Evolutionary conservation across 2,329 filamentous ascomycete genomes (phyloP), one percentile per base, ranked within the genome.

Genomic region (Botrytis pseudocinerea): DNA sequence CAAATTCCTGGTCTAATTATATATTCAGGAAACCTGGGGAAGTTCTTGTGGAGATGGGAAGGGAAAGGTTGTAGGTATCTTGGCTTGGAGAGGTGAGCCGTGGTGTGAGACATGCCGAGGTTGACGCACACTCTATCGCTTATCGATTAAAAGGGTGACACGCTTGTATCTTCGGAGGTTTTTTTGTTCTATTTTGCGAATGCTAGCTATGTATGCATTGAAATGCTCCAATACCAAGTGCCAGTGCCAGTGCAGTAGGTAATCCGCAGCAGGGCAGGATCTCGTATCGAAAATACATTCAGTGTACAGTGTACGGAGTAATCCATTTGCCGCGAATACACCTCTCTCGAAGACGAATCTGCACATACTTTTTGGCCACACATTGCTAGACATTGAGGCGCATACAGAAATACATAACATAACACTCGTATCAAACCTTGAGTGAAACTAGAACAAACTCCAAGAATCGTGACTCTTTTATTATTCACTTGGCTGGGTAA

Each of bases 71-170:
- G 1, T 16, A n/a, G 62, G 51, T 42, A n/a, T 65, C 28, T 46
- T 46, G 40, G 42, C 28, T 46, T 46, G 40, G 42, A 44, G n/a
- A 64, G 6, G 25, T 6, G 20, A 65, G 28, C 42, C 42, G 42
- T 48, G 63, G 63, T 48, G 25, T 46, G 28, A 16, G n/a, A 68
- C 2, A 20, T 69, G 18, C 65, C 65, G 65, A 69, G 65, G 63
- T 44, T 38, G 63, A 4, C n/a, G 20, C 16, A 42, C 42, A 20
- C 32, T 44, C 25, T 57, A 57, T 57, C 51, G 40, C n/a, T 64
- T 64, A 64, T 64, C 61, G 61, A 64, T 64, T 46, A 32, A 28
- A 32, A 64, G 61, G 61, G 61, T 32, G 61, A 61, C 25, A 16
- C 18, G 59, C 59, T 61, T 38, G 59, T 61, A 61, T 32, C 59